Evolutionary conservation across 169 alveolate genomes (phyloP).

Genomic region (Plasmodium sp.): DNA sequence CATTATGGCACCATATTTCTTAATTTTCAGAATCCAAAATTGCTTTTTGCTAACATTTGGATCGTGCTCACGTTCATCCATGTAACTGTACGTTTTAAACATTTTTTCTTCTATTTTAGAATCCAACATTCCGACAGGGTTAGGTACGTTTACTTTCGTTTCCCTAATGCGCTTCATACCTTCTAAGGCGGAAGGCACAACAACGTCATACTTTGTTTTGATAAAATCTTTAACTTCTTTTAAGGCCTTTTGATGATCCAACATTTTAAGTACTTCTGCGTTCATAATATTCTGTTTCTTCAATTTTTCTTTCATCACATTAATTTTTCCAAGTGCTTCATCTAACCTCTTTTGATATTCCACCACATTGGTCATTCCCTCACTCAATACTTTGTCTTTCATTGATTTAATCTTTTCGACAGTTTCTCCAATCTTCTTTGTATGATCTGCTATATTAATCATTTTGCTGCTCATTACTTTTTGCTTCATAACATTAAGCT

Average conservation of each 20-base stretch:
- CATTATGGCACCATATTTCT: not conserved
- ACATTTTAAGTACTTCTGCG: not conserved
- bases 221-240: not conserved
- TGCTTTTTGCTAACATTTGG: not conserved
- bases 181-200: not conserved
- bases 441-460: not conserved
- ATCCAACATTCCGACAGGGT: not conserved
- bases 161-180: not conserved
- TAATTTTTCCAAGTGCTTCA: not conserved
- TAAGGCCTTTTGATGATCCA: not conserved
- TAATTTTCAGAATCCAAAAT: no score
- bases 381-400: not conserved
- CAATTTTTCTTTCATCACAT: not conserved
- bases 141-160: not conserved
- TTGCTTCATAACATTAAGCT: not conserved
- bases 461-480: no score
- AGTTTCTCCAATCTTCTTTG: not conserved
- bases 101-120: not conserved
- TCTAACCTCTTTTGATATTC: not conserved
- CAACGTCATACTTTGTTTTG: not conserved
- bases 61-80: not conserved
- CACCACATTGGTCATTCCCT: not conserved
- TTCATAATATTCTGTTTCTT: not conserved
- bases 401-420: not conserved
- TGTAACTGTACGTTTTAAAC: no score